phyloP scores from a whole-genome alignment of 345 rosid genomes.

The Clarkia xantiana region DNA sequence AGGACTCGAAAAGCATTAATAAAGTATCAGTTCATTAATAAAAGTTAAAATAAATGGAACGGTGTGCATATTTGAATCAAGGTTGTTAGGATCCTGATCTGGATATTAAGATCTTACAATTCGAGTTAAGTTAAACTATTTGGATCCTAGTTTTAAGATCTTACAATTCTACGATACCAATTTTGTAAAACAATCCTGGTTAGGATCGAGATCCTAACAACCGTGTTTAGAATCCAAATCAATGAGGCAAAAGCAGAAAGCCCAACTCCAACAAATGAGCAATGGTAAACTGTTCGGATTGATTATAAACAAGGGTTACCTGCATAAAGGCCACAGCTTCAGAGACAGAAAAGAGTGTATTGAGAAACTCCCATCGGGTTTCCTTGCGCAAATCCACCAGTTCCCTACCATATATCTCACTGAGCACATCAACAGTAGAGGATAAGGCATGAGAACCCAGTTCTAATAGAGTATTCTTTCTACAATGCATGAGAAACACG shows the following conservation, averaged over 20 bases:
- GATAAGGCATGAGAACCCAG: slow-evolving; percentile 16
- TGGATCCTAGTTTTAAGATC: no score
- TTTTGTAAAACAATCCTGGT: no score
- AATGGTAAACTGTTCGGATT: not conserved
- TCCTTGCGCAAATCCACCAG: slow-evolving; percentile 86
- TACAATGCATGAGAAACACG: not conserved
- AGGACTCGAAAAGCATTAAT: slow-evolving; percentile 3
- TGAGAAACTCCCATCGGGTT: slow-evolving; percentile 82
- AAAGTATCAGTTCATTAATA: not conserved
- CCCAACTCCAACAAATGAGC: not conserved
- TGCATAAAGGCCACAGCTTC: slow-evolving; percentile 94
- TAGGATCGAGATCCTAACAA: no score
- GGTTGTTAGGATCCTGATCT: no score
- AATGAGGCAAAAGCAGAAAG: no score
- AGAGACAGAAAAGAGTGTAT: slow-evolving; percentile 91
- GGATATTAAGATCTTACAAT: no score
- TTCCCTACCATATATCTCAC: slow-evolving; percentile 94
- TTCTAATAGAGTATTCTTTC: slow-evolving; percentile 15
- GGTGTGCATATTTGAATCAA: no score
- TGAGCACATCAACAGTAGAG: slow-evolving; percentile 35
- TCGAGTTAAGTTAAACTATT: no score
- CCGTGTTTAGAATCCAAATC: no score
- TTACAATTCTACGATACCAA: no score
- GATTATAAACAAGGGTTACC: slow-evolving; percentile 20
- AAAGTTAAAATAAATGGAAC: no score